phyloP scores from a whole-genome alignment of 768 basidiomycete genomes.

The Rhodotorula taiwanensis region DNA sequence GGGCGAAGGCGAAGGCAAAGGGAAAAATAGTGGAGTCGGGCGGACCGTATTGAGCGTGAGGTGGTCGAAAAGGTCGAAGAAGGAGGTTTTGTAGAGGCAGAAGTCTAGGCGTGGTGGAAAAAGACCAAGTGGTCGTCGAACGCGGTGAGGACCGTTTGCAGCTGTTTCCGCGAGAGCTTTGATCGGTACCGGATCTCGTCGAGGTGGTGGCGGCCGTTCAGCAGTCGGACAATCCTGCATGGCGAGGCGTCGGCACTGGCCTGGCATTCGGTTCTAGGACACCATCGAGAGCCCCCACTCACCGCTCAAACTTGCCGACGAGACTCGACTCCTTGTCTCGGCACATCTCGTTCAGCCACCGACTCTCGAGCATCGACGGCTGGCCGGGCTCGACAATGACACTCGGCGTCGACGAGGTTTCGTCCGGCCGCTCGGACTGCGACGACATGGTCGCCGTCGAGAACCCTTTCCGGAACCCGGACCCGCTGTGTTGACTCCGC shows the following conservation, averaged over 20 bases:
- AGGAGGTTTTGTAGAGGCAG: neutral
- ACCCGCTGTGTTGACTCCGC: too few species aligned
- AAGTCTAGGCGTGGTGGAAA: conserved; percentile 25
- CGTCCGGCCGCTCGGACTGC: conserved; percentile 43
- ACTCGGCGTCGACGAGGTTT: conserved; percentile 46
- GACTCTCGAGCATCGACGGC: conserved; percentile 68
- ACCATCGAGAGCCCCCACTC: neutral
- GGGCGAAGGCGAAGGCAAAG: conserved; percentile 36
- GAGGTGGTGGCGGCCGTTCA: conserved; percentile 83
- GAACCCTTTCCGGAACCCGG: conserved; percentile 26
- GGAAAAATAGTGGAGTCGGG: conserved; percentile 55
- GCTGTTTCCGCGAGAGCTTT: conserved; percentile 71
- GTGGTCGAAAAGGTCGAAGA: conserved; percentile 53
- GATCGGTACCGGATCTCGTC: conserved; percentile 90
- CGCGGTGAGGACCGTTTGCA: conserved; percentile 72
- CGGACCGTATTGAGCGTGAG: conserved; percentile 61
- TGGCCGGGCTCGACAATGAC: conserved; percentile 74
- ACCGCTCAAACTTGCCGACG: conserved; percentile 72
- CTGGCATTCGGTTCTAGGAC: too few species aligned
- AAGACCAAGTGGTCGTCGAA: conserved; percentile 74
- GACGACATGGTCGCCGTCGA: conserved; percentile 50
- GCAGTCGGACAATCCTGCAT: conserved; percentile 77
- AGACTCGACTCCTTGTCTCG: conserved; percentile 67
- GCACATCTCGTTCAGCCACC: conserved; percentile 87
- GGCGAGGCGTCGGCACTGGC: fast-evolving